phyloP scores from a whole-genome alignment of 1,284 basidiomycete species.

The Marasmius sp. region DNA sequence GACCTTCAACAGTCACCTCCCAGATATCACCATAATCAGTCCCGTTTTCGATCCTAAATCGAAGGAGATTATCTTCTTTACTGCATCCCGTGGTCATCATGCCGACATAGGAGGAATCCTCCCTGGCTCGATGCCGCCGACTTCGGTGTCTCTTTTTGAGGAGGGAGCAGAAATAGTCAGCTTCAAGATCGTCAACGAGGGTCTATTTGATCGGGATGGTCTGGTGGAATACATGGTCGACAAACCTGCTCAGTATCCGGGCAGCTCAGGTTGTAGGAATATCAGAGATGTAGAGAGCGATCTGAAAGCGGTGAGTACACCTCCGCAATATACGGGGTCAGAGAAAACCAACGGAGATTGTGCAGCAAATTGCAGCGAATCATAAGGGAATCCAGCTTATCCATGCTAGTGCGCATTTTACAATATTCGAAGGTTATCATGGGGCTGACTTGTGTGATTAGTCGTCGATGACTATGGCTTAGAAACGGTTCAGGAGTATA shows the following conservation, averaged over 20 bases:
- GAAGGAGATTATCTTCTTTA: slow-evolving; percentile 87
- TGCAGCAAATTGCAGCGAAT: slow-evolving; percentile 92
- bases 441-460: slow-evolving; percentile 20
- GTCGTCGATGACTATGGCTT: slow-evolving; percentile 89
- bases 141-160: slow-evolving; percentile 5
- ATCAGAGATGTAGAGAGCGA: slow-evolving; percentile 9
- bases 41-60: slow-evolving; percentile 74
- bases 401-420: slow-evolving; percentile 54
- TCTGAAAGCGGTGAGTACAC: slow-evolving; percentile 7
- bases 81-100: slow-evolving; percentile 87
- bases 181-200: slow-evolving; percentile 11
- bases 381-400: slow-evolving; percentile 89
- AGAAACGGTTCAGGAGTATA: slow-evolving; percentile 88
- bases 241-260: slow-evolving; percentile 6
- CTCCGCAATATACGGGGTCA: not conserved
- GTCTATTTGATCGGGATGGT: slow-evolving; percentile 5
- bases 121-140: slow-evolving; percentile 11
- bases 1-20: slow-evolving; percentile 39
- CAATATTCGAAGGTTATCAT: slow-evolving; percentile 2
- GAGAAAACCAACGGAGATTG: not conserved
- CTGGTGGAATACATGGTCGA: slow-evolving; percentile 7
- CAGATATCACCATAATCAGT: slow-evolving; percentile 88
- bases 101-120: slow-evolving; percentile 64
- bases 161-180: slow-evolving; percentile 10
- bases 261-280: slow-evolving; percentile 7